A percentile compares a stretch with the other conserved stretches of the same genome.
phyloP scores from a whole-genome alignment of 208 protist genomes.

The Trypanosoma boissoni region DNA sequence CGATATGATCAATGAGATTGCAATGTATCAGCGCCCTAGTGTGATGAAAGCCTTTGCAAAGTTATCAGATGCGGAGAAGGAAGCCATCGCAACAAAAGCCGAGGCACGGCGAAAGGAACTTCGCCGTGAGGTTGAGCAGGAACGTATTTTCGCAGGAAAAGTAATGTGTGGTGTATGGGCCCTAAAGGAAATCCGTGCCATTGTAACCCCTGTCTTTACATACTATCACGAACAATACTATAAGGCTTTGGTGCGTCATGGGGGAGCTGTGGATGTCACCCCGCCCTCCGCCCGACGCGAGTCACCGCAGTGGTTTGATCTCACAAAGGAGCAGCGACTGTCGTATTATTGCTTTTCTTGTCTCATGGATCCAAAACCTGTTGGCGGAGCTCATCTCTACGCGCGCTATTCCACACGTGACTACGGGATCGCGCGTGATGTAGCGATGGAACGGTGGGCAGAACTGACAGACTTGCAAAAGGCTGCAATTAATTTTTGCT shows the following conservation, averaged over 20 bases:
- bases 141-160: conserved; percentile 46
- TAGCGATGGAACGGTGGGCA: conserved; percentile 35
- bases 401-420: conserved; percentile 61
- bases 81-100: conserved; percentile 25
- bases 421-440: conserved; percentile 57
- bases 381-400: conserved; percentile 53
- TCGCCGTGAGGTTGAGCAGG: conserved; percentile 29
- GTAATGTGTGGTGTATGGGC: conserved; percentile 43
- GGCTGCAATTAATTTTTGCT: conserved; percentile 78
- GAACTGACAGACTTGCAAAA: conserved; percentile 65
- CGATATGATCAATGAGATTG: conserved; percentile 18
- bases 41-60: conserved; percentile 23
- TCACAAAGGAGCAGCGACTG: conserved; percentile 42
- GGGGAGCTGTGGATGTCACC: conserved; percentile 35
- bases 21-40: conserved; percentile 11
- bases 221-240: conserved; percentile 31
- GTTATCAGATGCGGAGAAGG: conserved; percentile 37
- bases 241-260: conserved; percentile 33
- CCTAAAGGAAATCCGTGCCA: conserved; percentile 60
- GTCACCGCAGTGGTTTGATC: conserved; percentile 23
- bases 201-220: conserved; percentile 29
- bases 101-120: conserved; percentile 15
- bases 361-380: conserved; percentile 23
- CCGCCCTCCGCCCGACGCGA: neutral
- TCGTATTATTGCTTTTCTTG: conserved; percentile 58